Base-by-base conservation (phyloP, 78 protist species). In the Emiliania huxleyi region DNA sequence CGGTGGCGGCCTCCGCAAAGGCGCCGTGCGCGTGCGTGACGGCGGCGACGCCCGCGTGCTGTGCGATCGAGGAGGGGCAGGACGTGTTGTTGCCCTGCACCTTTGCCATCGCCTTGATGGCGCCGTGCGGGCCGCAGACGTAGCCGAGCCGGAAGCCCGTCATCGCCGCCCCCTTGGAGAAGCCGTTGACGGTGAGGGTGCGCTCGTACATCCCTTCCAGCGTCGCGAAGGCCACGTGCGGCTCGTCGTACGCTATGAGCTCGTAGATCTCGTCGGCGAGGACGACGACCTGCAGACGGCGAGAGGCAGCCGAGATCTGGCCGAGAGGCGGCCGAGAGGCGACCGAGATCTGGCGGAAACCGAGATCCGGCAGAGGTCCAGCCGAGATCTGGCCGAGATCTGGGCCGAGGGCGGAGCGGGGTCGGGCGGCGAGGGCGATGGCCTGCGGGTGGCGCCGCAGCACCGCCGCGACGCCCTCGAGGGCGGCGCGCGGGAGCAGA, bases 251-350 rank as follows among this genome's bases (percentile, higher is more conserved):
- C 49, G 48, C 22, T 44, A 87, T 87, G 37, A 2, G 25, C 73
- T 87, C 91, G 91, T 87, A 87, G 46, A 87, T 87, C 73, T 87
- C 91, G 73, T 87, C 91, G 26, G 91, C 15, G 46, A 87, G 23
- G 48, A 87, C 73, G 73, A 87, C 22, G 29, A 87, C 48, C 21
- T 49, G 38, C 62, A n/a, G n/a, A n/a, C n/a, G n/a, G n/a, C n/a
- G n/a, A n/a, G n/a, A n/a, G n/a, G n/a, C n/a, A n/a, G n/a, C n/a
- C n/a, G n/a, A n/a, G n/a, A n/a, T n/a, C n/a, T n/a, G n/a, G n/a
- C n/a, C n/a, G n/a, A n/a, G n/a, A n/a, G n/a, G n/a, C n/a, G n/a
- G n/a, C n/a, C n/a, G n/a, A n/a, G n/a, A n/a, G n/a, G n/a, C n/a
- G n/a, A n/a, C n/a, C n/a, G n/a, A n/a, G n/a, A n/a, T n/a, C n/a